Conservation (phyloP, 177 flowering plant genomes). For the Tripterygium wilfordii region DNA sequence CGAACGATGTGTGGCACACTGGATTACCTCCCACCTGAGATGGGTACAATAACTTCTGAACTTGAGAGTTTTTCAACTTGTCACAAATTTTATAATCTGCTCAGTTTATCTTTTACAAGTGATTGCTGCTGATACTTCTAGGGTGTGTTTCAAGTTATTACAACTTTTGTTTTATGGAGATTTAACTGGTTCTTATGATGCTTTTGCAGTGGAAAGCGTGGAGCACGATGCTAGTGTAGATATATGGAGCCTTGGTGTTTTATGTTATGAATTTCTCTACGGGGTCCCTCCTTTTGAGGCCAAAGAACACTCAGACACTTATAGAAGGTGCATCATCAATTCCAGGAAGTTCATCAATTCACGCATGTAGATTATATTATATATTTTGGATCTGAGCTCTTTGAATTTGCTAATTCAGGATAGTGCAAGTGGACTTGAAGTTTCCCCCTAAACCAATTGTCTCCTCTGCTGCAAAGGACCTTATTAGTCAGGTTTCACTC, state of each 20-base stretch:
- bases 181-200: neutral
- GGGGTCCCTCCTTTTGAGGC: constrained; percentile 99
- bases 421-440: constrained; percentile 85
- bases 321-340: constrained; percentile 58
- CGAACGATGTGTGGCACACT: constrained; percentile 97
- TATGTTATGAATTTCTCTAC: constrained; percentile 93
- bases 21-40: constrained; percentile 98
- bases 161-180: no score
- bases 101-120: no score
- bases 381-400: no score
- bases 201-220: constrained; percentile 77
- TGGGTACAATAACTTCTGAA: no score
- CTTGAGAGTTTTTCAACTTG: no score
- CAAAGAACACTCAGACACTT: constrained; percentile 94
- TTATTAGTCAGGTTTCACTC: constrained; percentile 70
- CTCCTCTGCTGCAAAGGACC: constrained; percentile 88
- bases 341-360: no score
- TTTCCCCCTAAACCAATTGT: constrained; percentile 81
- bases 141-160: no score
- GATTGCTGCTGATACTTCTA: no score
- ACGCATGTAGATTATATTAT: no score
- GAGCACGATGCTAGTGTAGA: constrained; percentile 98
- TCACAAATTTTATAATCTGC: no score
- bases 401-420: no score
- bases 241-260: constrained; percentile 94